Evolutionary conservation across 192 early-diverging fungal genomes (phyloP), one percentile per base, ranked within the genome.

Genomic region (Diversispora eburnea): DNA sequence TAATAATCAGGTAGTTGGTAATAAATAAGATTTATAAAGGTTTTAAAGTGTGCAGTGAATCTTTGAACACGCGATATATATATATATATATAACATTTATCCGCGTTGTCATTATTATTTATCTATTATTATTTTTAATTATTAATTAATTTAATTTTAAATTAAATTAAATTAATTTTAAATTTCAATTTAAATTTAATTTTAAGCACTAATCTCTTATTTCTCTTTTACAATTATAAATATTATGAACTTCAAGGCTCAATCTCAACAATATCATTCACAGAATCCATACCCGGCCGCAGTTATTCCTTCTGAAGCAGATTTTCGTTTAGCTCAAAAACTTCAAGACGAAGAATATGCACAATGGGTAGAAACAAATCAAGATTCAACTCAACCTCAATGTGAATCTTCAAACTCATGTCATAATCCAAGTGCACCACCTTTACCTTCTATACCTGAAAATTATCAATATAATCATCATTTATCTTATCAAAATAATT

Each of bases 261-360:
- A 49, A 67, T 20, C 8, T 1, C 20, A 51, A 60, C 70, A 71
- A 22, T 59, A 71, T 60, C 70, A 72, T 59, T 60, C 70, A 3
- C 70, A 72, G 48, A 60, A 72, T 22, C 57, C 70, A n/a, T 61
- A 72, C 17, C 57, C 70, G n/a, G 68, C 68, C 4, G 56, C 68
- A 41, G 70, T 47, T 8, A 72, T 60, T 25, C 12, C 70, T 25
- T 8, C 56, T 60, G 70, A 61, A 17, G 20, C 58, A 22, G 70
- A 72, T 48, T 72, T 48, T 61, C 70, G 70, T 48, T 57, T 72
- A 4, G 70, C 70, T 33, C 70, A 72, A 49, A 72, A 72, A 48
- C 70, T 72, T 61, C 70, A 72, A 46, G 70, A 72, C 43, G 56
- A 72, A 10, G 70, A 72, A 61, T 72, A 60, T 33, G 57, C 70